A percentile compares a stretch with the other conserved stretches of the same genome.
These are phyloP conservation scores for Peltaster fructicola DNA, from an alignment of 2,329 filamentous ascomycete species.

Conservation along the genomic window DNA sequence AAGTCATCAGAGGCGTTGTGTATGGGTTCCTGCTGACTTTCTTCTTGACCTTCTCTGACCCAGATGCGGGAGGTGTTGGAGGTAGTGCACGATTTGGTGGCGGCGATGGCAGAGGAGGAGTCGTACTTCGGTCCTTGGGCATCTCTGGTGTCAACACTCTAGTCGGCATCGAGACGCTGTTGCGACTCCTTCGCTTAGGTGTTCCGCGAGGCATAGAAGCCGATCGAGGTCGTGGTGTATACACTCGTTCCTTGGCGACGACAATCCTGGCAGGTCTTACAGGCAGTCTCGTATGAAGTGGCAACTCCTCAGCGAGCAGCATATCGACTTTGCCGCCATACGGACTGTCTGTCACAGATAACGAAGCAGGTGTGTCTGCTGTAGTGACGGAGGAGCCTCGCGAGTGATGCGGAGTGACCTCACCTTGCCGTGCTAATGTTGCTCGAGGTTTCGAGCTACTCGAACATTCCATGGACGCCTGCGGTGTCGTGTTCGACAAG, in stretches of 20 bases:
- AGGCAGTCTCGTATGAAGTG: conserved; percentile 10
- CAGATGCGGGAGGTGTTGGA: conserved; percentile 17
- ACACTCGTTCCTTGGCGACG: too few species aligned
- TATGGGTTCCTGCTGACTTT: conserved; percentile 9
- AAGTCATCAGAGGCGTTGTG: conserved; percentile 9
- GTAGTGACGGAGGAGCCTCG: too few species aligned
- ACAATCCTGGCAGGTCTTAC: conserved; percentile 15
- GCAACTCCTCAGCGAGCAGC: conserved; percentile 19
- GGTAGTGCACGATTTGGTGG: conserved; percentile 17
- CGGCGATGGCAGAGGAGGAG: conserved; percentile 17
- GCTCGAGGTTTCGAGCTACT: too few species aligned
- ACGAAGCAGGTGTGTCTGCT: too few species aligned
- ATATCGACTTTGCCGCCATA: too few species aligned
- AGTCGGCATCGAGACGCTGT: conserved; percentile 4
- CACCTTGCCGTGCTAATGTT: too few species aligned
- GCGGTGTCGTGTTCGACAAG: too few species aligned
- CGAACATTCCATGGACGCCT: too few species aligned
- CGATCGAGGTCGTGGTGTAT: conserved; percentile 16
- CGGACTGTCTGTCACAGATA: too few species aligned
- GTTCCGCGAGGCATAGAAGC: conserved; percentile 13
- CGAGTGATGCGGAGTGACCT: too few species aligned
- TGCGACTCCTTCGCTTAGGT: conserved; percentile 9
- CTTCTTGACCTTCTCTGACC: conserved; percentile 10
- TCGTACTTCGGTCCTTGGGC: conserved; percentile 6
- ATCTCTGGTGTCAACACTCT: conserved; percentile 6